These are phyloP conservation scores for Lepidium didymum DNA, from an alignment of 345 rosid species.

Conservation along the genomic window DNA sequence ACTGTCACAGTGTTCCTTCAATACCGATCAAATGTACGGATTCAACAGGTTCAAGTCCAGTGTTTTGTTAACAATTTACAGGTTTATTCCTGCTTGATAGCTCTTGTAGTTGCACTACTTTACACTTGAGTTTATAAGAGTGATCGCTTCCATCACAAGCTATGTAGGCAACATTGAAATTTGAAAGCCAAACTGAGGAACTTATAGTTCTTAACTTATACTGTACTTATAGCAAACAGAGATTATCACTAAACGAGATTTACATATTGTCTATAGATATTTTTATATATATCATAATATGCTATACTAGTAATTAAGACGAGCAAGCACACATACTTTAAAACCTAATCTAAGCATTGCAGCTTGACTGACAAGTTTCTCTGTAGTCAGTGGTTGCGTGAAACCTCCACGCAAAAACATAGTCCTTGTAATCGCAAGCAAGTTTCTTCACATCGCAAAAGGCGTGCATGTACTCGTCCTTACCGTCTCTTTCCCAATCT, in stretches of 20 bases:
- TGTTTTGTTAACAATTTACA: not conserved
- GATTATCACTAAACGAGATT: conserved; percentile 12
- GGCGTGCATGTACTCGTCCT: conserved; percentile 41
- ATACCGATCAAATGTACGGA: not conserved
- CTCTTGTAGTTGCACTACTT: not conserved
- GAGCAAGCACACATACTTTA: not conserved
- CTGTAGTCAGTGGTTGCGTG: conserved; percentile 32
- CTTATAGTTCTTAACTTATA: not conserved
- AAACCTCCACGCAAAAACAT: conserved; percentile 69
- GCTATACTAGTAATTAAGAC: not conserved
- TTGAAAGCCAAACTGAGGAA: not conserved
- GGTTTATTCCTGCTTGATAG: not conserved
- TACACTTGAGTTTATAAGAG: not conserved
- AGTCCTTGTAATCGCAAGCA: conserved; percentile 61
- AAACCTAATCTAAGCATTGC: conserved; percentile 21
- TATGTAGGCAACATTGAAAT: not conserved
- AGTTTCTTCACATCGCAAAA: conserved; percentile 66
- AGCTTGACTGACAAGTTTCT: conserved; percentile 30
- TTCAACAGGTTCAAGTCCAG: not conserved
- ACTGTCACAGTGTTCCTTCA: not conserved
- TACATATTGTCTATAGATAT: conserved; percentile 9
- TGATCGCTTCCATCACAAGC: not conserved
- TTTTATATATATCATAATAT: not conserved
- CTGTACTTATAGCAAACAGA: not conserved
- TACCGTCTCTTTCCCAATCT: conserved; percentile 63